Conservation (phyloP, 768 basidiomycete genomes). For the Kwoniella dendrophila region DNA sequence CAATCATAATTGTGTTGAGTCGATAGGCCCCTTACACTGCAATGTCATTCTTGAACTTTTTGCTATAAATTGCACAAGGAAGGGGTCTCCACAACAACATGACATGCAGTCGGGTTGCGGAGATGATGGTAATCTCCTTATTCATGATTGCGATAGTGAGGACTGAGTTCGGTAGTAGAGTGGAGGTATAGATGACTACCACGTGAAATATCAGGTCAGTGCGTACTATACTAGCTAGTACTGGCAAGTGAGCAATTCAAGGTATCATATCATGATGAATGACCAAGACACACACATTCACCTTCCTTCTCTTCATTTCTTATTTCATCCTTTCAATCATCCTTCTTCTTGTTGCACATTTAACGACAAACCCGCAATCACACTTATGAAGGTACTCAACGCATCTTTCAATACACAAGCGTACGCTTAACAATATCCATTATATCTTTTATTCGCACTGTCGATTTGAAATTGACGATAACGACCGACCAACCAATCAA, state of each 20-base stretch:
- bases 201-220: no score
- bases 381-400: constrained; percentile 8
- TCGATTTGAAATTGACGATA: no score
- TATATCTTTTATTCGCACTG: no score
- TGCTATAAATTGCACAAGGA: no score
- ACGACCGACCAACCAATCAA: constrained; percentile 5
- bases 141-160: background rate
- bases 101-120: background rate
- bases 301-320: background rate
- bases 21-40: no score
- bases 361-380: background rate
- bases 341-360: background rate
- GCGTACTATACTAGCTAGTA: background rate
- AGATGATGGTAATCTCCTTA: no score
- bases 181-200: no score
- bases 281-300: background rate
- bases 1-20: no score
- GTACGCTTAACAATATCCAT: background rate
- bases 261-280: no score
- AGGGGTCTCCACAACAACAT: background rate
- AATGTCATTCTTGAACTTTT: no score
- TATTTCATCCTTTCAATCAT: background rate
- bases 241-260: no score
- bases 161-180: background rate
- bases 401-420: background rate